Evolutionary conservation across 768 basidiomycete genomes (phyloP).

Genomic region (Boletus rex-veris): DNA sequence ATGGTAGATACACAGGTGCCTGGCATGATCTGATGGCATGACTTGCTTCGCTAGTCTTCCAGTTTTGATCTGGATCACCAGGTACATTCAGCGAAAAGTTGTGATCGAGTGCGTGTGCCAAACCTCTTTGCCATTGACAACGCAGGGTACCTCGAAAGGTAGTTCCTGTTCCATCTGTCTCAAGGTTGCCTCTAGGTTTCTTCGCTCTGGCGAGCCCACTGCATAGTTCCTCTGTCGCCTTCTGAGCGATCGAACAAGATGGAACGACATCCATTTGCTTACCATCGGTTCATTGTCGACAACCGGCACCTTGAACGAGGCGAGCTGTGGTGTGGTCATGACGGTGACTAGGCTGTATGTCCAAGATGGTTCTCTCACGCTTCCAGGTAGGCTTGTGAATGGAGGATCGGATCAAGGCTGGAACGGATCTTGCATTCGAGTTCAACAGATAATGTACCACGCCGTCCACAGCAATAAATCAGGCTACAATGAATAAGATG

Average conservation of each 20-base stretch:
- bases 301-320: conserved; percentile 78
- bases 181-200: conserved; percentile 67
- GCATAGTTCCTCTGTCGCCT: conserved; percentile 65
- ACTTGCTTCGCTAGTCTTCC: conserved; percentile 75
- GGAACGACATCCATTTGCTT: conserved; percentile 16
- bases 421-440: conserved; percentile 17
- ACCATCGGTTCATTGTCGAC: conserved; percentile 96
- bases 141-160: conserved; percentile 90
- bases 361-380: not conserved
- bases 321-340: conserved; percentile 75
- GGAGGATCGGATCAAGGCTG: not conserved
- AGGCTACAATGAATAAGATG: too few relatives aligned
- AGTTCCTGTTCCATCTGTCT: conserved; percentile 75
- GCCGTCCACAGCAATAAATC: too few relatives aligned
- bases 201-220: conserved; percentile 74
- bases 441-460: too few relatives aligned
- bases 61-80: conserved; percentile 62
- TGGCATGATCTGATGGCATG: conserved; percentile 83
- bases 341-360: not conserved
- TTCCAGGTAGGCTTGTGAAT: not conserved
- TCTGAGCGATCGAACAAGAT: not conserved
- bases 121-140: conserved; percentile 87
- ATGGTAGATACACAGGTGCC: conserved; percentile 80
- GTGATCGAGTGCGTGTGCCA: conserved; percentile 21
- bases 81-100: conserved; percentile 1